Evolutionary conservation across 2,329 filamentous ascomycete species (phyloP), one percentile per base, ranked within the genome.

Genomic region (Alternaria metachromatica): DNA sequence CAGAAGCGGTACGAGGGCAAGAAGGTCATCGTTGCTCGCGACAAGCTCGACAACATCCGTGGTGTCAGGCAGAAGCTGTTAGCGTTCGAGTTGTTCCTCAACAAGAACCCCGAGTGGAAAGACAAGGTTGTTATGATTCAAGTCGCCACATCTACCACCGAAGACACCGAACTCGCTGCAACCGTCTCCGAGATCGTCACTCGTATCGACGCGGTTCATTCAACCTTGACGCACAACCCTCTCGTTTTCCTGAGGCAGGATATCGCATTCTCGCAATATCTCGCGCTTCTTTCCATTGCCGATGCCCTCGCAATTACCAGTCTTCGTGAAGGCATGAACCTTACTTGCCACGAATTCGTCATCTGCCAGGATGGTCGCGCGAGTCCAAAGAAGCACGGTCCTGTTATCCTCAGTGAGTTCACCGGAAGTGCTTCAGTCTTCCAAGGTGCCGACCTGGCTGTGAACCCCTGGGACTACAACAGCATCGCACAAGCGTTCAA

Each of bases 401-500:
- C 94, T 1, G 85, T 98, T 46, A 97, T 98, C 68, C 84, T 98
- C 58, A 97, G 93, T 67, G 95, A 98, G 78, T 98, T 98, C 76
- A 97, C 95, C 2, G 96, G 95, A 23, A 97, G 94, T 63, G 90
- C 94, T 1, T 93, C 92, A 0, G 86, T 98, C 3, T 97, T 98
- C 74, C 88, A 89, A 15, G 88, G 91, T 49, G 88, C 92, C 62
- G 91, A 96, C 67, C 86, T 98, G 13, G 87, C 92, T 0, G 91
- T 98, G 73, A 98, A 98, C 76, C 95, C 95, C 0, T 98, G 95
- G 95, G 93, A 97, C 78, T 97, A 97, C 79, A 88, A 91, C 37
- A 89, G 93, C 76, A 96, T 93, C 72, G 92, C 94, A 55, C 89
- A 96, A 30, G 93, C 94, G 10, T 95, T 98, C 81, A 90, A 92